These are phyloP conservation scores for Ceratocystis cubensis DNA, from an alignment of 2,329 filamentous ascomycete genomes.

Conservation along the genomic window DNA sequence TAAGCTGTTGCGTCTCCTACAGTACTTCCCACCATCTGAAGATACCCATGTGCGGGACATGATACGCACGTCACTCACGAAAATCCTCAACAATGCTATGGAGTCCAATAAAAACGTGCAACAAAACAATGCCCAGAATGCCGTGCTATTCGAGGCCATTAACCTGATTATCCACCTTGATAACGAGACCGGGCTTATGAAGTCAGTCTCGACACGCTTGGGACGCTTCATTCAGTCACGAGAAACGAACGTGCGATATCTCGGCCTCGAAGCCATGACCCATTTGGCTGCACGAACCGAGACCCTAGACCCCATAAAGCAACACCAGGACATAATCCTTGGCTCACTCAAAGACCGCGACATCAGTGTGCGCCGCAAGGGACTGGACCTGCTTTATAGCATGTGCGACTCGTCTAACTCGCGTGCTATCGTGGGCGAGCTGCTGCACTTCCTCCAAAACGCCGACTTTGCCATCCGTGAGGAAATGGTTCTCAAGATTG, in stretches of 20 bases:
- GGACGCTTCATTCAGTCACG: slow-evolving; percentile 94
- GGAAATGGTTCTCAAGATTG: slow-evolving; percentile 98
- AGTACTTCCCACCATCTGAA: slow-evolving; percentile 97
- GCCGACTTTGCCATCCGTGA: slow-evolving; percentile 96
- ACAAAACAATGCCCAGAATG: slow-evolving; percentile 98
- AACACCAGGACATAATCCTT: slow-evolving; percentile 92
- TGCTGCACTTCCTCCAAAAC: slow-evolving; percentile 86
- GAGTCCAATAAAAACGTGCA: slow-evolving; percentile 97
- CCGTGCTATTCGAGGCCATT: slow-evolving; percentile 94
- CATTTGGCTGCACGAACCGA: slow-evolving; percentile 89
- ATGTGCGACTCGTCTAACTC: slow-evolving; percentile 98
- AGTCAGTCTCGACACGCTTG: slow-evolving; percentile 80
- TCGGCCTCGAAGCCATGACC: slow-evolving; percentile 94
- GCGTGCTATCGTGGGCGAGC: slow-evolving; percentile 80
- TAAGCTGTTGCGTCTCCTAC: slow-evolving; percentile 78
- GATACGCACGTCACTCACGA: slow-evolving; percentile 81
- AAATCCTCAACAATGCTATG: slow-evolving; percentile 80
- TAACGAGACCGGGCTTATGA: slow-evolving; percentile 87
- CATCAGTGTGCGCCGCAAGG: slow-evolving; percentile 92
- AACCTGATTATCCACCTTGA: slow-evolving; percentile 97
- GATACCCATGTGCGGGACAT: slow-evolving; percentile 84
- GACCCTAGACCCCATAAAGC: slow-evolving; percentile 92
- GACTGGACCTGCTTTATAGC: slow-evolving; percentile 92
- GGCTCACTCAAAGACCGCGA: slow-evolving; percentile 89
- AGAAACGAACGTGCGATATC: slow-evolving; percentile 93